Evolutionary conservation across 352 stramenopile genomes (phyloP), one percentile per base, ranked within the genome.

Genomic region (Globisporangium alternatum): DNA sequence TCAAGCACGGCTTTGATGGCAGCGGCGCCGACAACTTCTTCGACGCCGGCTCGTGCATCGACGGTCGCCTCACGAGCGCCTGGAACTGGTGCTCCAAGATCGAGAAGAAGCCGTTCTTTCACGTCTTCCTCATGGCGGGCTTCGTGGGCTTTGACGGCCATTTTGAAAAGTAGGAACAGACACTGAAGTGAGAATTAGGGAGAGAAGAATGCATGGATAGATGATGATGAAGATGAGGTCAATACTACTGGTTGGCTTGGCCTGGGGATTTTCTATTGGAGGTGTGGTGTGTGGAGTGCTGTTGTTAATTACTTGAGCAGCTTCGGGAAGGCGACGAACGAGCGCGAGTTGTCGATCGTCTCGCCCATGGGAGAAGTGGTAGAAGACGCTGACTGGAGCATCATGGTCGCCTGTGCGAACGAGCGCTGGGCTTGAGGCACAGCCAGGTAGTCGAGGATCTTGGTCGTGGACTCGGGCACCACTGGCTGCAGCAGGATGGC

Each of bases 61-160:
- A 98, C 71, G 93, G 93, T 5, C 85, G 93, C 12, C 73, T 98
- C 3, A 98, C 93, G 37, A 93, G 76, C 28, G 86, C 89, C 4
- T 98, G 93, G 93, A 98, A 98, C 69, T 98, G 93, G 93, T 97
- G 88, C 68, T 94, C 78, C 44, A 80, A 87, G 60, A 84, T 98
- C 51, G 83, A 89, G 53, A 97, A 97, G 76, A 98, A 98, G 61
- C 49, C 67, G 1, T 98, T 95, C 65, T 95, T 97, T 67, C 85
- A 94, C 65, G 85, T 95, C 5, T 97, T 98, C 69, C 81, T 97
- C 67, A 86, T 98, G 71, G 83, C 86, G 8, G 92, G 92, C 12
- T 97, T 97, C 70, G 84, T 96, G 67, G 92, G 92, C 30, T 98
- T 98, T 72, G 90, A 98, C 68, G 92, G 92, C 33, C 87, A 96